Conservation (phyloP, 2,329 filamentous ascomycete genomes). For the Tetracladium maxilliforme region DNA sequence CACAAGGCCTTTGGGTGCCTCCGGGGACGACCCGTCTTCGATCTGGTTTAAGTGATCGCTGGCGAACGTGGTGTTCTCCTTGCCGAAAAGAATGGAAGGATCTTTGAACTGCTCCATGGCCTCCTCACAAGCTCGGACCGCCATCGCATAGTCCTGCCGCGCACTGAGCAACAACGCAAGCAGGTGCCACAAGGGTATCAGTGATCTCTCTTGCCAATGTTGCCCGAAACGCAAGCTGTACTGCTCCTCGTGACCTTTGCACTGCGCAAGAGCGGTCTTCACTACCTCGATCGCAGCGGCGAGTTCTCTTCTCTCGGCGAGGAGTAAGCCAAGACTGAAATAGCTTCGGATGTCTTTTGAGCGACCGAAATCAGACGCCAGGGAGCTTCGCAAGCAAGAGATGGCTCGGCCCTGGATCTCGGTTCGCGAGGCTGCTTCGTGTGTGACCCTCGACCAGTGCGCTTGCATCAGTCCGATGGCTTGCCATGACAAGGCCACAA, state of each 20-base stretch:
- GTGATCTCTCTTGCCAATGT: constrained; percentile 37
- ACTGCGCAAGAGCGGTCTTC: constrained; percentile 57
- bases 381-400: constrained; percentile 56
- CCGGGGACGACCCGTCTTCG: constrained; percentile 13
- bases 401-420: constrained; percentile 68
- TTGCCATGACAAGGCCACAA: constrained; percentile 61
- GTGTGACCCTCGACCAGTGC: constrained; percentile 74
- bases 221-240: constrained; percentile 29
- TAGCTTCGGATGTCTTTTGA: constrained; percentile 60
- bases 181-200: constrained; percentile 82
- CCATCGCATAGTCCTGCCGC: constrained; percentile 70
- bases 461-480: constrained; percentile 77
- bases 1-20: constrained; percentile 35
- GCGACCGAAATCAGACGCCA: constrained; percentile 51
- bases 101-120: constrained; percentile 83
- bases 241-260: constrained; percentile 30
- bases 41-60: constrained; percentile 48
- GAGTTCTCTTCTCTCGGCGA: constrained; percentile 76
- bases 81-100: constrained; percentile 53
- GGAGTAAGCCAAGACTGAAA: constrained; percentile 69
- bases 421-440: constrained; percentile 54
- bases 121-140: constrained; percentile 71
- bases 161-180: constrained; percentile 75
- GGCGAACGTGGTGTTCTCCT: constrained; percentile 31
- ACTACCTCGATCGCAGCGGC: constrained; percentile 68